Evolutionary conservation across 148 eudicot genomes (phyloP), one percentile per base, ranked within the genome.

Genomic region (Vaccinium vitisidaea): DNA sequence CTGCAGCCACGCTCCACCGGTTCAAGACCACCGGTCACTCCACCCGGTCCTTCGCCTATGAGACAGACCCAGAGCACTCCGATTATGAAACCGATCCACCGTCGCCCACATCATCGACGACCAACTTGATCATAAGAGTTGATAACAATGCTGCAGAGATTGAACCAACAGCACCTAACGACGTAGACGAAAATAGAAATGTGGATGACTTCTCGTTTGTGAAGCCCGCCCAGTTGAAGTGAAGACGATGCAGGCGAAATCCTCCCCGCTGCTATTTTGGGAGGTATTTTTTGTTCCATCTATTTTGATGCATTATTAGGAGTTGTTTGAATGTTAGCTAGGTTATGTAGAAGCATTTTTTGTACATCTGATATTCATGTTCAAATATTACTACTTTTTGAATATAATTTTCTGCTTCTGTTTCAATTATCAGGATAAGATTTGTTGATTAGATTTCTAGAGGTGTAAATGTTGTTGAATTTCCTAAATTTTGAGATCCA

Each of bases 1-100:
- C 87, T 0, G 89, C 88, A 14, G 81, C 93, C 3, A 56, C 83
- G 15, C 88, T 95, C 23, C 93, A 91, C n/a, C 94, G 97, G 8
- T 92, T 86, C 92, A 90, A 88, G 91, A 94, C 93, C 19, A 91
- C 89, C 2, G 97, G 98, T 55, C 91, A 86, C 88, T 86, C 88
- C 9, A 76, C 82, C 32, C 87, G 54, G 25, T 56, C 83, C 11
- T 75, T 84, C 13, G 14, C 56, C 36, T 86, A 90, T 6, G 88
- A 88, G 4, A 27, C 36, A 11, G 86, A 86, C 39, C 84, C 77
- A 19, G 86, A 84, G 0, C 71, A 59, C 3, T 81, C 88, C 0
- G 88, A 85, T 48, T 2, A 50, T 25, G 92, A 93, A 58, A 80
- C 83, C 3, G 88, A 90, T 8, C 86, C 83, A 59, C 58, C 13